Evolutionary conservation across 345 rosid species (phyloP), one percentile per base, ranked within the genome.

Genomic region (Ricinus communis): DNA sequence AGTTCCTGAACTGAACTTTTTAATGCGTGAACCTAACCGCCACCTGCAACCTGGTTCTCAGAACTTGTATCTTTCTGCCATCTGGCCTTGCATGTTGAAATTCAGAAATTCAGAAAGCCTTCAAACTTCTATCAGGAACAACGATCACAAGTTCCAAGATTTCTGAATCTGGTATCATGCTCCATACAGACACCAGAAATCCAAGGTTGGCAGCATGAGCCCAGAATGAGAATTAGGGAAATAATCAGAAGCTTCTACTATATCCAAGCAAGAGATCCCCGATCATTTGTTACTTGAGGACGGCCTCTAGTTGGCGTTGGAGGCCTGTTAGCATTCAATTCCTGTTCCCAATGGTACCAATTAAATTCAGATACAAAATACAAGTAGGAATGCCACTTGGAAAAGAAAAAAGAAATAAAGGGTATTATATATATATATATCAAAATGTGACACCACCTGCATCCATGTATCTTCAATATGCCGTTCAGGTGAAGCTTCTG

Each of bases 301-400:
- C 99, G 96, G 49, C 99, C 97, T 85, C 99, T 83, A 1, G 98
- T 90, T 62, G 98, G 98, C 45, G 99, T 95, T 0, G 99, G 87
- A 76, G 97, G 99, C 75, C 99, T 78, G 74, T 92, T 92, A 54
- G 96, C 98, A 58, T 95, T 95, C 72, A 95, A 83, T 81, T 95
- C 99, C 99, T 95, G 86, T 38, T 46, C 50, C 30, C 65, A 56
- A n/a, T 30, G 33, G 38, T 71, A 49, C 57, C 60, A 55, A 51
- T n/a, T 62, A 45, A 27, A 65, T 46, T 43, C 47, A 41, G 54
- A 68, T 22, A 18, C 24, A 40, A 7, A 70, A 57, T 27, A 31
- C 24, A 43, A 19, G 13, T n/a, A 28, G 28, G 12, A 54, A 53
- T 27, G 43, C 4, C 13, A 49, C 25, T 66, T 5, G 18, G 12